Base-by-base conservation (phyloP, 1,284 basidiomycete genomes). In the Paramarasmius palmivorus region DNA sequence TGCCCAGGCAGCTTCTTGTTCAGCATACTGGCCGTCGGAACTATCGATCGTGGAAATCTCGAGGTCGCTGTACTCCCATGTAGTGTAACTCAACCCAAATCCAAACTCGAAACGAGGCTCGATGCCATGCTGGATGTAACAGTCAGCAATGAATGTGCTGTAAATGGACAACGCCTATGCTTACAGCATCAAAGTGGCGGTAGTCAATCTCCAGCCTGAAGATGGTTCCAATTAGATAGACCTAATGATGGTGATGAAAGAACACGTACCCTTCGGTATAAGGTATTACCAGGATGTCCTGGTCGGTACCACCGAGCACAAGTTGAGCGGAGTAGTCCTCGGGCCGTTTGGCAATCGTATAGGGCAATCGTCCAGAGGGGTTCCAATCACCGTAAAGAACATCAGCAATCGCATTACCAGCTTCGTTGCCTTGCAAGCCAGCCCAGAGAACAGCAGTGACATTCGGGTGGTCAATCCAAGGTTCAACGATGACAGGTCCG, bases 11-110 rank as follows among this genome's bases (percentile, higher is more conserved):
- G 65, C 56, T 55, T 81, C 73, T 25, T 79, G 68, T 1, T 66
- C 65, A 1, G 65, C 61, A 47, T 79, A 72, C 1, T 67, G 63
- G 54, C 69, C 65, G 19, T 70, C 69, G 39, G 57, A 65, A 54
- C 25, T 56, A 1, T 37, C 29, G 7, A 88, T 62, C 46, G 68
- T 68, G 3, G 59, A 64, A 26, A 89, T 69, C 0, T 67, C 57
- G 4, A 93, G 68, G 19, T 76, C 68, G 23, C 75, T 79, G 65
- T 90, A 92, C 29, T 78, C 70, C 68, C 95, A 97, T 0, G 71
- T 79, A 34, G 93, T 89, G 73, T 95, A 96, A 54, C 86, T 90
- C 60, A 95, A 69, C 0, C 93, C 93, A 66, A 84, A 93, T 0
- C 93, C 93, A 65, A 94, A 95, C 63, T 88, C 86, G 66, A 78